Conservation (phyloP, 306 rosid species). For the Lotus japonicus region DNA sequence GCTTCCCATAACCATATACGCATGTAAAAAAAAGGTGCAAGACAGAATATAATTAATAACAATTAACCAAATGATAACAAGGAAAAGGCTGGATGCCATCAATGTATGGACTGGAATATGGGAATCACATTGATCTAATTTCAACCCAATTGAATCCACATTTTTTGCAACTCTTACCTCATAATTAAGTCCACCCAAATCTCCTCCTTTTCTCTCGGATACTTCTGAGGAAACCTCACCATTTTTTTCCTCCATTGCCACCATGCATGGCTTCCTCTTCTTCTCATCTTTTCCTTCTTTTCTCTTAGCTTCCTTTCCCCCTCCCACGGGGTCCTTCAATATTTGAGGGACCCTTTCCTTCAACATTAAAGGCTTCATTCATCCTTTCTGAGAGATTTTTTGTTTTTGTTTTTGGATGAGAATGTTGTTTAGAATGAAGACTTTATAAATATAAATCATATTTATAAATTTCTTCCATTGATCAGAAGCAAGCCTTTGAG, state of each 20-base stretch:
- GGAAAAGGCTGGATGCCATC: conserved; percentile 10
- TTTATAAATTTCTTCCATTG: too few relatives aligned
- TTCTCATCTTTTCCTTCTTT: conserved; percentile 2
- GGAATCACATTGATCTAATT: neutral
- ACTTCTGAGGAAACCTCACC: conserved; percentile 10
- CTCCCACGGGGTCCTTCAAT: conserved; percentile 74
- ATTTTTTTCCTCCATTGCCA: neutral
- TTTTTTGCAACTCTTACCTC: conserved; percentile 14
- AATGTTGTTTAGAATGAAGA: neutral
- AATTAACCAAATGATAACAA: neutral
- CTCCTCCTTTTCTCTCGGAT: conserved; percentile 21
- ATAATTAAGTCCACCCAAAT: conserved; percentile 22
- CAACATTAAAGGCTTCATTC: too few relatives aligned
- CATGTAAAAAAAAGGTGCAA: neutral
- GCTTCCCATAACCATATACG: too few relatives aligned
- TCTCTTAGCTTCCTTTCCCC: neutral
- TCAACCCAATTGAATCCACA: neutral
- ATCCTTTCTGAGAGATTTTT: too few relatives aligned
- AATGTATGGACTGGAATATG: neutral
- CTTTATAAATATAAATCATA: neutral
- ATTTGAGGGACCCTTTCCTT: conserved; percentile 61
- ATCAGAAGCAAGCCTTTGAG: neutral
- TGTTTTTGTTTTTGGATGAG: neutral
- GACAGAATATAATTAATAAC: neutral
- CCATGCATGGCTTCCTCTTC: conserved; percentile 15